Base-by-base conservation (phyloP, 1,284 basidiomycete species). In the Cryptococcus jaspeensis region DNA sequence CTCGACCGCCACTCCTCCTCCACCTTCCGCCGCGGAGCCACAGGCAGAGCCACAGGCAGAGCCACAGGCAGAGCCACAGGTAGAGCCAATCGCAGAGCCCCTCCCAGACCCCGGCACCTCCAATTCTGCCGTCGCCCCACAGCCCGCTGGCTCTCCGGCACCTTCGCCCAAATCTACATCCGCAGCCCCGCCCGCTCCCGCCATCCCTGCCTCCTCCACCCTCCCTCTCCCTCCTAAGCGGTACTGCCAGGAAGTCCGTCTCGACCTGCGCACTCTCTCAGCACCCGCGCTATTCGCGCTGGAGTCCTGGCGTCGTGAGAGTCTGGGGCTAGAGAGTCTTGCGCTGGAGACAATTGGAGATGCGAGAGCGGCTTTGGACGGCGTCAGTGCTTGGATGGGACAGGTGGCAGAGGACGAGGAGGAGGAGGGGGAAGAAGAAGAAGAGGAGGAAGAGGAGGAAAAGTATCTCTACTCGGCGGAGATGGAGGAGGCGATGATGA, bases 261-360 rank as follows among this genome's bases (percentile, higher is more conserved):
- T 75, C 15, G 72, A 75, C 48, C 50, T 75, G 0, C 63, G 72
- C 16, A 67, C 69, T 0, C 62, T 75, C 9, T 70, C 73, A 44
- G 61, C 71, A 0, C 66, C 67, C 0, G 71, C 72, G 3, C 60
- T 75, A 16, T 72, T 72, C 50, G 60, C 64, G 1, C 61, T 75
- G 13, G 73, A 75, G 48, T 57, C 56, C 9, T 75, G 73, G 73
- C 61, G 73, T 15, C 59, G 73, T 15, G 60, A 70, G 45, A 44
- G 59, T 1, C 51, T 74, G 11, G 62, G 61, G 7, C 45, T 74
- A 12, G 56, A 59, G 18, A 64, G 61, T 18, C 52, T 70, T 20
- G 61, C 58, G 36, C 56, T 65, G 54, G 53, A 61, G n/a, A 52
- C 53, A 1, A 63, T 57, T 8, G 63, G 50, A 40, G 38, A 18